These are phyloP conservation scores for Trichoderma oligosporum DNA, from an alignment of 2,329 filamentous ascomycete species.

Conservation along the genomic window DNA sequence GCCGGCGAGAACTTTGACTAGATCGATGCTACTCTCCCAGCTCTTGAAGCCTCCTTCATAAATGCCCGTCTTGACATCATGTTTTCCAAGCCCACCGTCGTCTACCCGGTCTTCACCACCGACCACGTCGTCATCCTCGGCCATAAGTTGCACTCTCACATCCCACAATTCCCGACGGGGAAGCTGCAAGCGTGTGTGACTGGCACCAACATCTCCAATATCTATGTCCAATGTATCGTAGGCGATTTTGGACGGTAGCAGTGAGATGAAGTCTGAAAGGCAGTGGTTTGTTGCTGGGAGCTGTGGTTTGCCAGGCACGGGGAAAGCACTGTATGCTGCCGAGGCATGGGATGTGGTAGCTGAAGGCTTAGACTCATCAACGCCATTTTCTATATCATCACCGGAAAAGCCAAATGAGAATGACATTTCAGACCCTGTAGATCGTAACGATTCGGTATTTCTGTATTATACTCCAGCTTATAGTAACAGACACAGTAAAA, in stretches of 20 bases:
- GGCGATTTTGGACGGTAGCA: conserved; percentile 69
- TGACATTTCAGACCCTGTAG: conserved; percentile 35
- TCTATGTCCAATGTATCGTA: conserved; percentile 60
- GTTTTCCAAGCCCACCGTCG: conserved; percentile 54
- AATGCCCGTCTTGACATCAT: conserved; percentile 75
- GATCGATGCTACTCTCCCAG: conserved; percentile 80
- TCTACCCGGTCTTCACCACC: conserved; percentile 33
- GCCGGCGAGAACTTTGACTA: conserved; percentile 63
- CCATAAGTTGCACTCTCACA: conserved; percentile 76
- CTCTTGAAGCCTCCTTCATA: conserved; percentile 89
- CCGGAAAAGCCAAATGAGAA: conserved; percentile 61
- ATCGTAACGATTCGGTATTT: not conserved
- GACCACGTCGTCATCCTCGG: conserved; percentile 52
- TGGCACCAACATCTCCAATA: conserved; percentile 46
- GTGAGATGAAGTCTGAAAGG: conserved; percentile 48
- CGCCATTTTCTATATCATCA: conserved; percentile 55
- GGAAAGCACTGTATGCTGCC: conserved; percentile 49
- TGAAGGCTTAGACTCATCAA: conserved; percentile 34
- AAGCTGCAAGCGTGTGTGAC: conserved; percentile 45
- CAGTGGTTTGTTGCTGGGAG: conserved; percentile 52
- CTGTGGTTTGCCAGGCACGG: conserved; percentile 57
- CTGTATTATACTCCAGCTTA: not conserved
- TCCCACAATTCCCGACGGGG: conserved; percentile 79
- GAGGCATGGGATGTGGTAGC: conserved; percentile 22
- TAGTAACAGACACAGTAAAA: too few relatives aligned